Evolutionary conservation across 208 protist genomes (phyloP), one percentile per base, ranked within the genome.

Genomic region (Leptomonas seymouri): DNA sequence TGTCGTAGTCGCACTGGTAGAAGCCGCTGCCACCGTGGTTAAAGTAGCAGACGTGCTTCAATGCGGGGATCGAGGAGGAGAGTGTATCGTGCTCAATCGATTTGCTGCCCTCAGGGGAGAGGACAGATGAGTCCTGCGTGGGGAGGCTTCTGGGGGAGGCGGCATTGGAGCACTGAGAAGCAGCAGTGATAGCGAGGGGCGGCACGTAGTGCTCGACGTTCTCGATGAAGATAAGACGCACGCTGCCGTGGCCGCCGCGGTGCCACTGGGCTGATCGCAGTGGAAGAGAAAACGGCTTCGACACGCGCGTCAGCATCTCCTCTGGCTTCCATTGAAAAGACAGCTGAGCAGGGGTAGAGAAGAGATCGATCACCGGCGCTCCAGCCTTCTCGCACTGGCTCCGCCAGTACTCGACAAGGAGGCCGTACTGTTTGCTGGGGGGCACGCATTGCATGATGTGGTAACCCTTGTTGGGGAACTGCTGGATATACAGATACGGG

Each of bases 1-100:
- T 71, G 58, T 93, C 87, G 74, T 88, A 86, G 72, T 93, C 87
- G 71, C 81, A 93, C 23, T 80, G 82, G 42, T 84, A 56, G 21
- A 86, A 67, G 23, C 74, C 82, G n/a, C 70, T 51, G 39, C 76
- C 87, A 49, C 76, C 75, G 34, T 77, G 60, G 59, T 93, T 86
- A 67, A 93, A 88, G 77, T 85, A 90, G 28, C 72, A 76, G 12
- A 81, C 34, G 14, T 41, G 46, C 30, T 49, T 44, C 12, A 21
- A 21, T 3, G 1, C 8, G 9, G 30, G 18, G 39, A 0, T 23
- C 1, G 41, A 25, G 49, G 48, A 53, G 14, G 34, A 21, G 11
- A 49, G 30, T 3, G 7, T 14, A 21, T 54, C 44, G 25, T 12
- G 39, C 15, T 31, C 49, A 3, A 27, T 20, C 18, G 31, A 30